Conservation (phyloP, 1,139 yeast genomes). For the Diutina catenulata region DNA sequence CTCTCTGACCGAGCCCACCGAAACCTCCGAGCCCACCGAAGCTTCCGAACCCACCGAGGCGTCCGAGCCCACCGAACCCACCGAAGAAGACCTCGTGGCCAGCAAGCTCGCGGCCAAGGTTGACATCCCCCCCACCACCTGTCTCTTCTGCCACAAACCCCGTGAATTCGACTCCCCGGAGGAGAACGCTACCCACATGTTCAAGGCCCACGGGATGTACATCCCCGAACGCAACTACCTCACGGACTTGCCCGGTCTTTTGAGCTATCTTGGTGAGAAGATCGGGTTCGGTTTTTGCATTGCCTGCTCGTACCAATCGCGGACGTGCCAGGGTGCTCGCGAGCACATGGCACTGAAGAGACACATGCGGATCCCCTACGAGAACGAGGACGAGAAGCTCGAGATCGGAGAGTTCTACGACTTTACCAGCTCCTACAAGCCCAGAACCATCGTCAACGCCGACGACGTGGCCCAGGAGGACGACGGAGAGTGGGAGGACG, state of each 20-base stretch:
- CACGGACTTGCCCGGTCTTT: constrained; percentile 56
- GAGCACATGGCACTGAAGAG: constrained; percentile 82
- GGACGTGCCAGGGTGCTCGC: constrained; percentile 72
- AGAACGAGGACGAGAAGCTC: constrained; percentile 65
- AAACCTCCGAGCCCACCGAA: neutral
- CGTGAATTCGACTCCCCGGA: constrained; percentile 30
- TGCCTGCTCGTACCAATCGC: constrained; percentile 76
- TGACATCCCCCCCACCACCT: constrained; percentile 50
- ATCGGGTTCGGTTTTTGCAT: constrained; percentile 82
- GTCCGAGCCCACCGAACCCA: too few species aligned
- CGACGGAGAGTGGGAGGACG: constrained; percentile 6
- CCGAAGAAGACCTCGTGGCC: constrained; percentile 39
- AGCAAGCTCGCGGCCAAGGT: constrained; percentile 51
- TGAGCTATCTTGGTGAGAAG: constrained; percentile 68
- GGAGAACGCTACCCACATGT: constrained; percentile 55
- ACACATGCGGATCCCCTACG: constrained; percentile 86
- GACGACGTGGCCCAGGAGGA: constrained; percentile 11
- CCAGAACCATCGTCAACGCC: neutral
- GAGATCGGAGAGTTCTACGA: constrained; percentile 81
- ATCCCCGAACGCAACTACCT: constrained; percentile 73
- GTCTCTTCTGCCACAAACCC: constrained; percentile 52
- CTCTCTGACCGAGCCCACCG: too few species aligned
- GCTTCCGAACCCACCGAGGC: neutral
- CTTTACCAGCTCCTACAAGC: constrained; percentile 50
- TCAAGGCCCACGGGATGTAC: constrained; percentile 65